Evolutionary conservation across 768 basidiomycete genomes (phyloP).

Genomic region (Hirschioporus abietinus): DNA sequence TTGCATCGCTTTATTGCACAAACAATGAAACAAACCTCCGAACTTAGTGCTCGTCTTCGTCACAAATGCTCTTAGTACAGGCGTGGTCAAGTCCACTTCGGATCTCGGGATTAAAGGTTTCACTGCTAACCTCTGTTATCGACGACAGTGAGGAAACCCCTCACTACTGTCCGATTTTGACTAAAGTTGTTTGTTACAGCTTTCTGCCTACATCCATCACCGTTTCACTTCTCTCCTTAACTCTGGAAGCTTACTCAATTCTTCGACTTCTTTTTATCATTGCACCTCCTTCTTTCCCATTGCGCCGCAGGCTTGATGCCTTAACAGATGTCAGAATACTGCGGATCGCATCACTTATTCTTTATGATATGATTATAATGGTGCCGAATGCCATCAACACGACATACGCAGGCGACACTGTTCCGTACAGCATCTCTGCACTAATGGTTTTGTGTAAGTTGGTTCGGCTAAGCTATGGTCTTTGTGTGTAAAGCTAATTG

Average conservation of each 20-base stretch:
- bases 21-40: background rate
- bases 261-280: constrained; percentile 28
- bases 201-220: constrained; percentile 33
- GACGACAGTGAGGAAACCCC: constrained; percentile 14
- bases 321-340: constrained; percentile 27
- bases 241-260: constrained; percentile 33
- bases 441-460: constrained; percentile 37
- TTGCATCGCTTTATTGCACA: background rate
- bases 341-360: constrained; percentile 33
- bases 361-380: constrained; percentile 37
- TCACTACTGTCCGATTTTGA: background rate
- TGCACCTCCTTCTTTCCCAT: constrained; percentile 18
- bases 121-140: constrained; percentile 14
- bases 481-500: background rate
- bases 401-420: constrained; percentile 33
- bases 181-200: constrained; percentile 21
- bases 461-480: background rate
- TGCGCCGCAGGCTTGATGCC: constrained; percentile 15
- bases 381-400: constrained; percentile 30
- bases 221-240: constrained; percentile 29
- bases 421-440: constrained; percentile 37
- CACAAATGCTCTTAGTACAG: constrained; percentile 33
- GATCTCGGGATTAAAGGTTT: constrained; percentile 4
- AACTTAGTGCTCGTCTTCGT: constrained; percentile 34
- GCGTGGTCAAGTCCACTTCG: constrained; percentile 15